Evolutionary conservation across 805 yeast species (phyloP), one percentile per base, ranked within the genome.

Genomic region (Saccharomycopsis malanga): DNA sequence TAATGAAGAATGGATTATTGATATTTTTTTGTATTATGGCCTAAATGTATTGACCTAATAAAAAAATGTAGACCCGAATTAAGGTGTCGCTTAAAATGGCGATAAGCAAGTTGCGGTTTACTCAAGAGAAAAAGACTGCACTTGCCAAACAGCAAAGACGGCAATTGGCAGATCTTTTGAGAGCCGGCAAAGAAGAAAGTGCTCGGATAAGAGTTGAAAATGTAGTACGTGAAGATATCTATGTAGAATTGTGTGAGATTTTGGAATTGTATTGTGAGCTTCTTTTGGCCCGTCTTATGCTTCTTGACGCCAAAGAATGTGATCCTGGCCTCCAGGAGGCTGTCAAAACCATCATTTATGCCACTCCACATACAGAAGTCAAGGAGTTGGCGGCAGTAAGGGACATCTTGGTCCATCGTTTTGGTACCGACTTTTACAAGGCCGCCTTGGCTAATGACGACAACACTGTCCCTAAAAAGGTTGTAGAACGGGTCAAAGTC

Each of bases 191-290:
- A 58, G 89, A 86, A 53, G 80, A 82, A 43, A 84, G 88, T 56
- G 96, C 96, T 9, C 74, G 74, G 47, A 87, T 87, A 48, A 65
- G 95, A 42, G 91, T 86, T 2, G 96, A 87, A 60, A 83, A 84
- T 56, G 76, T 87, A 48, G 84, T 88, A 27, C 72, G 89, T 30
- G 91, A 86, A 55, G 96, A 87, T 58, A 76, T 85, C 27, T 77
- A 81, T 57, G 76, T 84, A 20, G 96, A 87, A 64, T 67, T 87
- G 21, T 66, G 87, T 45, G 96, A 88, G 61, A 76, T 77, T 39
- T 63, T 87, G 40, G 96, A 88, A 62, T 66, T 88, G 17, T 86
- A 86, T 60, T 82, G 95, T 58, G 96, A 88, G 62, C 67, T 87
- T 3, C 61, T 86, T 18, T 71, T 83, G 41, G 95, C 96, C 0